These are phyloP conservation scores for Bisporella sp. DNA, from an alignment of 2,329 filamentous ascomycete genomes.

Conservation along the genomic window DNA sequence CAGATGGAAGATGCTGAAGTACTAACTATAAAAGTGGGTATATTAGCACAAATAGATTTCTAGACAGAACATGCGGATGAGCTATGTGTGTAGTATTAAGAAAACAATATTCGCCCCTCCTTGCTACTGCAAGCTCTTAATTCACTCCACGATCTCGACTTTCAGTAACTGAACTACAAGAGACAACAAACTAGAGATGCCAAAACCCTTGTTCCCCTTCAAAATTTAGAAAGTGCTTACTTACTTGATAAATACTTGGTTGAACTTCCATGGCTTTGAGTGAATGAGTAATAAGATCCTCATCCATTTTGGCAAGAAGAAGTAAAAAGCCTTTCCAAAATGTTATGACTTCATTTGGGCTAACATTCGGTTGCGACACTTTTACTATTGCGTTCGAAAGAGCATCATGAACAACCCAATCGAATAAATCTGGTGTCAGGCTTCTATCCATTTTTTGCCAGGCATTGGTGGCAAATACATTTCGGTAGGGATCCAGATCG, in stretches of 20 bases:
- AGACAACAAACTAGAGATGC: too few relatives aligned
- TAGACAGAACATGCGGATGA: too few relatives aligned
- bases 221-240: not conserved
- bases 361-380: constrained; percentile 47
- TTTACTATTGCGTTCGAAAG: constrained; percentile 60
- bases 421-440: constrained; percentile 69
- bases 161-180: too few relatives aligned
- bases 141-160: too few relatives aligned
- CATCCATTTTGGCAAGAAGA: constrained; percentile 67
- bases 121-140: too few relatives aligned
- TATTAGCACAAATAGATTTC: not conserved
- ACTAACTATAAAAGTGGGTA: constrained; percentile 33
- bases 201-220: too few relatives aligned
- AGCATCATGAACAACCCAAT: constrained; percentile 76
- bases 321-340: constrained; percentile 76
- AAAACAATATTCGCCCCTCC: too few relatives aligned
- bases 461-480: constrained; percentile 57
- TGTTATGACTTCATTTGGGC: constrained; percentile 47
- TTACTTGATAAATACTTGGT: constrained; percentile 54
- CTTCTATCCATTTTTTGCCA: constrained; percentile 60
- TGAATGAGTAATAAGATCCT: constrained; percentile 68
- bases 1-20: constrained; percentile 45
- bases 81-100: too few relatives aligned
- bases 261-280: constrained; percentile 74
- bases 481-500: constrained; percentile 56